Conservation (phyloP, 106 monocot genomes). For the Acorus calamus region DNA sequence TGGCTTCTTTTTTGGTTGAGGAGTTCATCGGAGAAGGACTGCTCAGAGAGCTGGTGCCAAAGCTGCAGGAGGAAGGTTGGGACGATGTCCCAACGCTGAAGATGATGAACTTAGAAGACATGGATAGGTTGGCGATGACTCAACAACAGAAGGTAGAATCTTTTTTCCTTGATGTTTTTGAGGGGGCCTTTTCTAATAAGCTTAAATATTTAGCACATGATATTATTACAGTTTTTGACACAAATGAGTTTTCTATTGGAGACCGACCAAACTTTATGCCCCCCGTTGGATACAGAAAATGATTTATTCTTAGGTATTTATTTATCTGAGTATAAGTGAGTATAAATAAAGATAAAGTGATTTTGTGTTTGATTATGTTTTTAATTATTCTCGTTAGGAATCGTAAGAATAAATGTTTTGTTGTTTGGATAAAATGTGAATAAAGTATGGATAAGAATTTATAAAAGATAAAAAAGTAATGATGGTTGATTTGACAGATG, state of each 20-base stretch:
- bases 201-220: not conserved
- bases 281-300: too few relatives aligned
- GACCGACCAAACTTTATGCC: too few relatives aligned
- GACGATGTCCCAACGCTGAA: conserved; percentile 28
- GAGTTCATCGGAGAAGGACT: conserved; percentile 25
- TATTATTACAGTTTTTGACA: not conserved
- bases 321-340: too few relatives aligned
- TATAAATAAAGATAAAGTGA: too few relatives aligned
- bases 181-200: not conserved
- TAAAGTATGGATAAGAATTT: too few relatives aligned
- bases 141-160: conserved; percentile 18
- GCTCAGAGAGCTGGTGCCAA: conserved; percentile 16
- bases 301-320: too few relatives aligned
- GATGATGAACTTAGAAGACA: conserved; percentile 25
- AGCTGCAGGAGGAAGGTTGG: conserved; percentile 22
- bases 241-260: not conserved
- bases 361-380: too few relatives aligned
- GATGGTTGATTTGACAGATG: too few relatives aligned
- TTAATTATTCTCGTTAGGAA: too few relatives aligned
- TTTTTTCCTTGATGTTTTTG: not conserved
- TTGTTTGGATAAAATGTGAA: too few relatives aligned
- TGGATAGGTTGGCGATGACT: conserved; percentile 21
- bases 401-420: too few relatives aligned
- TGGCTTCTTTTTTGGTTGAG: conserved; percentile 22
- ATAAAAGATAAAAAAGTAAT: too few relatives aligned